Base-by-base conservation (phyloP, 495 filamentous ascomycete genomes). In the Aspergillus bertholletiae region DNA sequence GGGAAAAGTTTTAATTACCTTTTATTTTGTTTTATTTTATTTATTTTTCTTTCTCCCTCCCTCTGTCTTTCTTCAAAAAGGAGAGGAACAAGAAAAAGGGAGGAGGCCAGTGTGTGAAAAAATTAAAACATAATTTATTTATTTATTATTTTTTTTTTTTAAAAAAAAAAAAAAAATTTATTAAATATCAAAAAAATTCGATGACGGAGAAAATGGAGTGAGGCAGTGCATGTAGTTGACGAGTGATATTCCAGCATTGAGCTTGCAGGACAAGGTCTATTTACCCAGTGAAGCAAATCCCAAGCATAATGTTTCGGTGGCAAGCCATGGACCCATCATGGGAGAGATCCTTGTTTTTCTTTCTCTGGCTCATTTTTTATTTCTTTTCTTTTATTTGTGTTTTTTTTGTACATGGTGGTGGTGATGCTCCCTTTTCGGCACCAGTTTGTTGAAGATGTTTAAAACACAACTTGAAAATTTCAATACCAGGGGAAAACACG, bases 181-280 rank as follows among this genome's bases (percentile, higher is more conserved):
- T n/a, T n/a, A n/a, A 32, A 49, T 28, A 55, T 27, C 27, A 32
- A 24, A 30, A 41, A 41, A 48, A 22, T 43, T 44, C 34, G 15
- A 47, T 54, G 28, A 21, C 32, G 41, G 13, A 51, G 35, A 26
- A n/a, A 49, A 32, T 12, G 28, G 23, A 62, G 24, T 59, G 63
- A 65, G 63, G 63, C 63, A 65, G 63, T 65, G 63, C 63, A 65
- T 51, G 17, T n/a, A 49, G 34, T 26, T 28, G 37, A 60, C 57
- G 57, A 63, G 61, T 63, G 41, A 63, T 32, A 49, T 59, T 60
- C 49, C 57, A 55, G 51, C 28, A 45, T 53, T 35, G 17, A 18
- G 17, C 28, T 39, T 52, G 46, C 55, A 51, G 55, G 43, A 57
- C 30, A 30, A 45, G n/a, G 43, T 57, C 51, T 23, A 30, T 46